Base-by-base conservation (phyloP, 768 basidiomycete species). In the Pisolithus orientalis region DNA sequence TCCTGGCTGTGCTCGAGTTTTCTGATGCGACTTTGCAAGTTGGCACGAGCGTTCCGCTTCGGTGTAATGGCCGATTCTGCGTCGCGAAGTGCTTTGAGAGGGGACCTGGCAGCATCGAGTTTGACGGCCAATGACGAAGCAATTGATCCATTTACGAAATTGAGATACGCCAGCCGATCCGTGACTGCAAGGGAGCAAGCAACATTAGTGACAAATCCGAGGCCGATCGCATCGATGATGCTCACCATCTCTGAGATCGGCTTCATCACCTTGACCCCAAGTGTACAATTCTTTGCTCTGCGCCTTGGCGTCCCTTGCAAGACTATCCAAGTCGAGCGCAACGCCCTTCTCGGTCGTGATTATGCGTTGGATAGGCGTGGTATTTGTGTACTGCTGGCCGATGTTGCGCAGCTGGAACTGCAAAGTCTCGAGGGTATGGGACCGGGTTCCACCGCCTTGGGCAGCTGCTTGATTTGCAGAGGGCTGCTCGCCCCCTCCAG, bases 281-380 rank as follows among this genome's bases (percentile, higher is more conserved):
- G 79, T 80, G 60, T 90, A 93, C 25, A 92, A 71, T 54, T 92
- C 91, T 68, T 91, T 92, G 76, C 87, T 88, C 63, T 84, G 82
- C 1, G 78, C 70, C 63, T 90, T 84, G 7, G 76, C 62, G 60
- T 90, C 83, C 57, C 85, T 80, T 3, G 82, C 73, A 29, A 84
- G 67, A 52, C 74, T 76, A 57, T 90, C 85, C 60, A 80, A 78
- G 66, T 89, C 87, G 57, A 93, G 76, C 17, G 85, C 82, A 14
- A 91, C 72, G 4, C 90, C 85, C 66, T 92, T 93, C 65, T 81
- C 79, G 6, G 79, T 70, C 0, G 90, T 92, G 56, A 93, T 84
- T 53, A 91, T 82, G 63, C 82, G 85, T 72, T 92, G 90, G 0
- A 85, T 66, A 4, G 87, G 85, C 2, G 75, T 75, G 0, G 85